Evolutionary conservation across 176 grass and related monocot genomes (phyloP).

Genomic region (Carex littledalei): DNA sequence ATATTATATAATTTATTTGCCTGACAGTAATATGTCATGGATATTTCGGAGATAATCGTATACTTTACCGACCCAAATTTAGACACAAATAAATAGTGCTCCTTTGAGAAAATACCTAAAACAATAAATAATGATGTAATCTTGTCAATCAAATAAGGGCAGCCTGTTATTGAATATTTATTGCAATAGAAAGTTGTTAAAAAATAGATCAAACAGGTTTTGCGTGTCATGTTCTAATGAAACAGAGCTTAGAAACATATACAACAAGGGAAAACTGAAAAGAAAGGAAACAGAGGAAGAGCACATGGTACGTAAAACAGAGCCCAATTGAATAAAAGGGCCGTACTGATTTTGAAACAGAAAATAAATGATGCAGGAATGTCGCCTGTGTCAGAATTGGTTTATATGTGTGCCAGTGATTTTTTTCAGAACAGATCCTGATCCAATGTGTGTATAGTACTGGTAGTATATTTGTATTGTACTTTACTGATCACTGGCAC

Average conservation of each 20-base stretch:
- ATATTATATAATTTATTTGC: no score
- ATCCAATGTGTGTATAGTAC: background rate
- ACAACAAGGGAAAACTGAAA: background rate
- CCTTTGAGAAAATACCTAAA: background rate
- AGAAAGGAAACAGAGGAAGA: background rate
- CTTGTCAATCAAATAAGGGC: background rate
- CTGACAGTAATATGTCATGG: no score
- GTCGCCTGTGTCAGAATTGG: constrained; percentile 1
- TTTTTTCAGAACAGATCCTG: background rate
- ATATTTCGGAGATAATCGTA: background rate
- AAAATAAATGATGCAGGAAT: background rate
- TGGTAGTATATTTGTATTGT: constrained; percentile 16
- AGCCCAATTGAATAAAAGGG: background rate
- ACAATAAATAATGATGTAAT: background rate
- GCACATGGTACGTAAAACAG: background rate
- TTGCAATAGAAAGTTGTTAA: no score
- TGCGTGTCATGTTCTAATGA: background rate
- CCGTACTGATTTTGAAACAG: background rate
- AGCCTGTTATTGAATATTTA: background rate
- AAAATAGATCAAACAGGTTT: background rate
- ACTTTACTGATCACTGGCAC: constrained; percentile 22
- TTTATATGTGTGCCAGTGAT: background rate
- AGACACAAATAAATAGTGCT: background rate
- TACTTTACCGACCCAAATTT: background rate
- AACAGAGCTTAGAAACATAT: background rate